Conservation (phyloP, 2,329 filamentous ascomycete species). For the Chaetomiaceae sp. region DNA sequence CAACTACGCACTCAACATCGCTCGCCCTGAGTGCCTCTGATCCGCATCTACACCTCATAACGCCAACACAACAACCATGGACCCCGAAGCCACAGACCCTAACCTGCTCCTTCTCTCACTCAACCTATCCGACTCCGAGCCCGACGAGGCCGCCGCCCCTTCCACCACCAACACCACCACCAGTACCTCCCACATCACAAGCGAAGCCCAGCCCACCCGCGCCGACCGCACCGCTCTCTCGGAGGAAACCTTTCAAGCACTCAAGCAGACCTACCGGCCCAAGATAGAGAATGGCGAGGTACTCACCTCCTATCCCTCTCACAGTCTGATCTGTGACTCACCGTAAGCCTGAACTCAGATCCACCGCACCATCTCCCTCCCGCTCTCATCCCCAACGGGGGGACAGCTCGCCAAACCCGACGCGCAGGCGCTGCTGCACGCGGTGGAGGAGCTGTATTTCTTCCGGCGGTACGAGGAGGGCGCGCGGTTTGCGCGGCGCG, state of each 20-base stretch:
- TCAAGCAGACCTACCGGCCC: slow-evolving; percentile 39
- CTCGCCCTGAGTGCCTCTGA: not conserved
- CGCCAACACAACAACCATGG: slow-evolving; percentile 26
- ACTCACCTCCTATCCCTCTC: slow-evolving; percentile 3
- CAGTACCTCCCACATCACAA: not conserved
- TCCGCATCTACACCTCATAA: not conserved
- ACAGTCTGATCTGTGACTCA: too few species aligned
- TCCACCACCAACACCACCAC: slow-evolving; percentile 7
- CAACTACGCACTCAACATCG: not conserved
- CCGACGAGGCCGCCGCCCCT: slow-evolving; percentile 17
- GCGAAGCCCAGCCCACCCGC: slow-evolving; percentile 11
- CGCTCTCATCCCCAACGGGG: slow-evolving; percentile 26
- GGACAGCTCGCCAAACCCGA: slow-evolving; percentile 35
- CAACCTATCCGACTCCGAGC: slow-evolving; percentile 31
- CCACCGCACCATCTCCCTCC: slow-evolving; percentile 33
- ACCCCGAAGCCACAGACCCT: slow-evolving; percentile 26
- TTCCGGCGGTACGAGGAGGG: slow-evolving; percentile 42
- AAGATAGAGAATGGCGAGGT: slow-evolving; percentile 53
- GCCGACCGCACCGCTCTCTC: slow-evolving; percentile 36
- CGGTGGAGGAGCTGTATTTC: slow-evolving; percentile 54
- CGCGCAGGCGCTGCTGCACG: slow-evolving; percentile 47
- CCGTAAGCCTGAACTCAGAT: too few species aligned
- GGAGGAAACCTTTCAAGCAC: slow-evolving; percentile 42
- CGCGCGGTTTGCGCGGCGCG: slow-evolving; percentile 33
- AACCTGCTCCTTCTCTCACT: slow-evolving; percentile 38